Evolutionary conservation across 2,329 filamentous ascomycete genomes (phyloP).

Genomic region (Phyllosticta paracitricarpa): DNA sequence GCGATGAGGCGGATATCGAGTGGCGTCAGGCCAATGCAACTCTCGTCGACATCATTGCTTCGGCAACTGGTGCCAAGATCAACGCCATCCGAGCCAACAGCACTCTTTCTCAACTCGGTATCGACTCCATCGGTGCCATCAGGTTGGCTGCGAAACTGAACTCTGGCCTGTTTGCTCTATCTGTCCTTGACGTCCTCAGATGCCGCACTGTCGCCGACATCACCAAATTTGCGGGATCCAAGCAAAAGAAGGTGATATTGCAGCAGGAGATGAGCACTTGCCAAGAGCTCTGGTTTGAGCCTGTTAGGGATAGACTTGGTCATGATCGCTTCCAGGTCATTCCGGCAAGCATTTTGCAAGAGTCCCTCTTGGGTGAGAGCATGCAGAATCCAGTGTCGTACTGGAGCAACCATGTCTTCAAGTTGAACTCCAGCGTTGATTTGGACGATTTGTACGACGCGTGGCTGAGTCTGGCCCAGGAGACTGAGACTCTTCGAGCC

Average conservation of each 20-base stretch:
- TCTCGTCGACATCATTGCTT: conserved; percentile 45
- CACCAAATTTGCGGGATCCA: neutral
- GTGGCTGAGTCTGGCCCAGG: conserved; percentile 22
- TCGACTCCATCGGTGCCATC: conserved; percentile 73
- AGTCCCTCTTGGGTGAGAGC: conserved; percentile 27
- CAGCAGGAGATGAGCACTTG: neutral
- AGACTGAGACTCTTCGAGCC: conserved; percentile 28
- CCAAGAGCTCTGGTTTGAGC: neutral
- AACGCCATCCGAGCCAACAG: conserved; percentile 59
- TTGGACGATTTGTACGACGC: conserved; percentile 20
- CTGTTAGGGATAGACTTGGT: neutral
- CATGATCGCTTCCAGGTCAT: neutral
- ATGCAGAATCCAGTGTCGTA: conserved; percentile 29
- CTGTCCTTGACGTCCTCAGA: conserved; percentile 21
- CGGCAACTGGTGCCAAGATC: conserved; percentile 43
- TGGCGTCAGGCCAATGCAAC: conserved; percentile 42
- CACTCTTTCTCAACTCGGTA: conserved; percentile 47
- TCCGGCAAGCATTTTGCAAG: conserved; percentile 3
- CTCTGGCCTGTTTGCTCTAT: conserved; percentile 18
- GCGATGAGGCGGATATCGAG: neutral
- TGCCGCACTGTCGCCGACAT: conserved; percentile 22
- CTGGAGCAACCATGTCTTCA: conserved; percentile 32
- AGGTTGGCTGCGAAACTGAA: conserved; percentile 51
- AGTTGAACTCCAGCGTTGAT: conserved; percentile 21
- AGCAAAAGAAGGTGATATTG: neutral